A percentile compares a stretch with the other conserved stretches of the same genome.
phyloP scores from a whole-genome alignment of 441 rosid genomes.

The Arabidopsis hybrid region DNA sequence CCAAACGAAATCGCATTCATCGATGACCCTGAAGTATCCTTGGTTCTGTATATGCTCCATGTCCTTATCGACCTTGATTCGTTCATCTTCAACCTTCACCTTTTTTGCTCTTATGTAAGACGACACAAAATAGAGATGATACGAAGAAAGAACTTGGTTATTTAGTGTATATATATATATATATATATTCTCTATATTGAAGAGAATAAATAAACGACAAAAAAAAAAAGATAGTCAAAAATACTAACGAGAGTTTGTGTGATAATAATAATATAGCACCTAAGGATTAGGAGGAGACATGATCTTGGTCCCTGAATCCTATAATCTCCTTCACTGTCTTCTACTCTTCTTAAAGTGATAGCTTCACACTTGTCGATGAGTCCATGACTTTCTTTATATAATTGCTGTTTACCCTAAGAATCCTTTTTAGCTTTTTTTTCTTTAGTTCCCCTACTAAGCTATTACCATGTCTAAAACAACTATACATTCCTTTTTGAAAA shows the following conservation, averaged over 20 bases:
- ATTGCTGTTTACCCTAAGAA: background rate
- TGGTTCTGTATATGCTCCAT: constrained; percentile 60
- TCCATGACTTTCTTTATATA: background rate
- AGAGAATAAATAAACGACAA: background rate
- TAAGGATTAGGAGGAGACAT: constrained; percentile 12
- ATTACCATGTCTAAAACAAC: background rate
- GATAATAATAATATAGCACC: background rate
- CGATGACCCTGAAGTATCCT: constrained; percentile 54
- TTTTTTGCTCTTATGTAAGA: background rate
- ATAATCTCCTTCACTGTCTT: constrained; percentile 2
- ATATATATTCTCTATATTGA: background rate
- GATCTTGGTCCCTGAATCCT: constrained; percentile 27
- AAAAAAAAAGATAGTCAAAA: background rate
- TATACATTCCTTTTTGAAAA: background rate
- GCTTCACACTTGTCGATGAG: constrained; percentile 16
- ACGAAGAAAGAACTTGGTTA: background rate
- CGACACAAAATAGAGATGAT: background rate
- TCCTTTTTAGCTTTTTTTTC: background rate
- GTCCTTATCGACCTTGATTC: constrained; percentile 52
- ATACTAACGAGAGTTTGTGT: background rate
- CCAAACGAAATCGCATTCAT: constrained; percentile 67
- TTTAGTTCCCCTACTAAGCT: background rate
- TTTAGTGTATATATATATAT: too few relatives aligned
- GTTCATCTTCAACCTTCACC: constrained; percentile 42
- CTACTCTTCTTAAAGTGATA: background rate